Conservation (phyloP, 139 green algal species). For the Pleodorina starrii region DNA sequence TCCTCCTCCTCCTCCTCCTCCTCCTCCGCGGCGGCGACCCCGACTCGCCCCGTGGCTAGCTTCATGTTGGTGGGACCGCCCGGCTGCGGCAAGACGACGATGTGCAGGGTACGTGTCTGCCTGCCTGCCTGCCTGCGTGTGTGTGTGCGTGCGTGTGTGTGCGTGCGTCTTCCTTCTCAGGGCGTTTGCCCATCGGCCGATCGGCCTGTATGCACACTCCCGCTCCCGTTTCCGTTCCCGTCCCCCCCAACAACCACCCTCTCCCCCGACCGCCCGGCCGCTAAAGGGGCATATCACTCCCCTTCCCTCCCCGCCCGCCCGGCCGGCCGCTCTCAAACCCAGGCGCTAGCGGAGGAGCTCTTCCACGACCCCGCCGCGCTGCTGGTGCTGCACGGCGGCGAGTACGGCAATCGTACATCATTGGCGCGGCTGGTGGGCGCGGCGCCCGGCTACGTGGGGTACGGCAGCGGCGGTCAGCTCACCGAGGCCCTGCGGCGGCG, state of each 20-base stretch:
- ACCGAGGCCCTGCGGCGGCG: conserved; percentile 60
- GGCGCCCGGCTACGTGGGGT: conserved; percentile 87
- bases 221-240: too few relatives aligned
- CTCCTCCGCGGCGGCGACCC: too few relatives aligned
- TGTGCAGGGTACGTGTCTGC: conserved; percentile 80
- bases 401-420: conserved; percentile 82
- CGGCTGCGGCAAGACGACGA: conserved; percentile 84
- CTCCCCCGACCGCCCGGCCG: too few relatives aligned
- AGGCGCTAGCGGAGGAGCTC: conserved; percentile 26
- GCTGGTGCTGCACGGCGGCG: conserved; percentile 46
- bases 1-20: neutral
- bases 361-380: conserved; percentile 40
- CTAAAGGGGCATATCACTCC: too few relatives aligned
- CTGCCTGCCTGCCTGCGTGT: too few relatives aligned
- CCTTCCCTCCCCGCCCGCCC: too few relatives aligned
- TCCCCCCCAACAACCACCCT: too few relatives aligned
- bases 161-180: too few relatives aligned
- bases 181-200: too few relatives aligned
- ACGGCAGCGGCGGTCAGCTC: conserved; percentile 71
- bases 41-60: conserved; percentile 71
- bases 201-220: too few relatives aligned
- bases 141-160: too few relatives aligned
- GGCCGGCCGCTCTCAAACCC: too few relatives aligned
- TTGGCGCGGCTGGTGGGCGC: conserved; percentile 87
- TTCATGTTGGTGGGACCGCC: conserved; percentile 84